Conservation (phyloP, 116 monocot species). For the Zostera marina region DNA sequence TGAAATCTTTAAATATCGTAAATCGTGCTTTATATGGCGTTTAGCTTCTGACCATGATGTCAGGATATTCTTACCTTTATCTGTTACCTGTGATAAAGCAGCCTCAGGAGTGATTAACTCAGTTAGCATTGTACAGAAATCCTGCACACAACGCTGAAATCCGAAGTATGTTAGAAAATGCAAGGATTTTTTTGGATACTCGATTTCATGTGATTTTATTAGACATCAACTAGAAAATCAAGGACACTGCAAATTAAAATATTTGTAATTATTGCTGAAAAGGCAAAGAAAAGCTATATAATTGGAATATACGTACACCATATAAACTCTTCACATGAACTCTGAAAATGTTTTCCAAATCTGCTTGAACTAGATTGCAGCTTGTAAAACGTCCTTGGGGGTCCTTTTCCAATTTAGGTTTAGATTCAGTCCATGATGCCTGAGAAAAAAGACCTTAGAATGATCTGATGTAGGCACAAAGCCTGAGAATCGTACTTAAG, state of each 20-base stretch:
- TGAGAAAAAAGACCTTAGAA: conserved; percentile 9
- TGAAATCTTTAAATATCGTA: conserved; percentile 59
- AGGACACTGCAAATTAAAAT: no score
- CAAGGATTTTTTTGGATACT: no score
- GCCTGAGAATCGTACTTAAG: not conserved
- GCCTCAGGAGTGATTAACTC: conserved; percentile 58
- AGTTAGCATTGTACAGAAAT: conserved; percentile 37
- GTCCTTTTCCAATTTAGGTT: conserved; percentile 82
- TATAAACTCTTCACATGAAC: conserved; percentile 78
- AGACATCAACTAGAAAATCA: no score
- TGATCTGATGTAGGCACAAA: not conserved
- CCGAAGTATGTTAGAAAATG: not conserved
- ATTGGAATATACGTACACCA: conserved; percentile 32
- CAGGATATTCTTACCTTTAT: conserved; percentile 43
- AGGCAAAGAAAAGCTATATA: not conserved
- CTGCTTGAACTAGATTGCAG: conserved; percentile 50
- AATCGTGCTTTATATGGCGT: conserved; percentile 43
- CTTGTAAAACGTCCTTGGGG: conserved; percentile 80
- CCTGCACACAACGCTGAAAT: conserved; percentile 60
- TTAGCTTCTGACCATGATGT: conserved; percentile 86
- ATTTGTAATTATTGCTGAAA: not conserved
- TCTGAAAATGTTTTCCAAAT: conserved; percentile 70
- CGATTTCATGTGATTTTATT: no score
- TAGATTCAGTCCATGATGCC: conserved; percentile 95
- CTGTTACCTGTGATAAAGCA: conserved; percentile 12